Conservation (phyloP, 169 alveolate species). For the Plasmodium chabaudi region DNA sequence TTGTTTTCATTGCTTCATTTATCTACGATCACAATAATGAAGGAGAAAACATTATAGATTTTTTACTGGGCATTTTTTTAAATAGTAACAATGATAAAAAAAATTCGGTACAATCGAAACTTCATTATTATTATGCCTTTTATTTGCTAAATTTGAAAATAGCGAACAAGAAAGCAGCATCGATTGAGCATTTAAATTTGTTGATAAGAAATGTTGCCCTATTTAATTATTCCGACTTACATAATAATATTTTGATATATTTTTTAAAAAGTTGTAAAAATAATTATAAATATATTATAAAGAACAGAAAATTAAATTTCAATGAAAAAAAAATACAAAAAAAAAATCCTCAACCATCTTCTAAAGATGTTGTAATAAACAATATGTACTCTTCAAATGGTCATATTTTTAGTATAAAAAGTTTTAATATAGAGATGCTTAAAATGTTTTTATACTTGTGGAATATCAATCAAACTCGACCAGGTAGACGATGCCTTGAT, state of each 20-base stretch:
- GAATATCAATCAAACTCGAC: constrained; percentile 1
- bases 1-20: constrained; percentile 11
- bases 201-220: not conserved
- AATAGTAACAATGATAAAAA: not conserved
- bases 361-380: not conserved
- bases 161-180: not conserved
- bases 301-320: not conserved
- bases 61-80: not conserved
- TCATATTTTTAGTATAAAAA: constrained; percentile 1
- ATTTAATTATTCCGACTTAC: not conserved
- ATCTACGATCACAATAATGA: not conserved
- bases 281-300: constrained; percentile 5
- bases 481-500: constrained; percentile 27
- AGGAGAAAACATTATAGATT: not conserved
- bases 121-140: constrained; percentile 18
- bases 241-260: constrained; percentile 23
- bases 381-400: not conserved
- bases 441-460: constrained; percentile 35
- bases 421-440: constrained; percentile 22
- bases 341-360: not conserved
- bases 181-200: constrained; percentile 13
- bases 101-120: not conserved
- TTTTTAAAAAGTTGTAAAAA: constrained; percentile 22
- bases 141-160: constrained; percentile 19
- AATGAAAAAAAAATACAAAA: not conserved